These are phyloP conservation scores for Diaporthe sp. DNA, from an alignment of 2,329 filamentous ascomycete genomes.

Conservation along the genomic window DNA sequence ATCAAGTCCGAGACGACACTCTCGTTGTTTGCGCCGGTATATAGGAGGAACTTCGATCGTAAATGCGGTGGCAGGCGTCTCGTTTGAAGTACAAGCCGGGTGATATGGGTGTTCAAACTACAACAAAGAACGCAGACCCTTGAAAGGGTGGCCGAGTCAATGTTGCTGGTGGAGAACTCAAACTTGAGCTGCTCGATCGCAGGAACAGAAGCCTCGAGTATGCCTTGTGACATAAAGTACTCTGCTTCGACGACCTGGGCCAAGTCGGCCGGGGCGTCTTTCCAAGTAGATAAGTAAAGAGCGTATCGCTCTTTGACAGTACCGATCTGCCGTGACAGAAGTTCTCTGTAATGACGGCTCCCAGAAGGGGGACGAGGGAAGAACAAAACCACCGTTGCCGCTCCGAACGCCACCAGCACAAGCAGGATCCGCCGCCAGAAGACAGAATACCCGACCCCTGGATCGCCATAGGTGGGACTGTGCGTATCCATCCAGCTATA, in stretches of 20 bases:
- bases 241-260: neutral
- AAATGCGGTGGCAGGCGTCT: neutral
- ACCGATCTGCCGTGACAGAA: conserved; percentile 58
- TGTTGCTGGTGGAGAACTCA: neutral
- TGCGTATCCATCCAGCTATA: conserved; percentile 63
- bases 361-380: conserved; percentile 63
- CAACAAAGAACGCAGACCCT: neutral
- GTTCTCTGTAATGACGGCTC: conserved; percentile 58
- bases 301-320: conserved; percentile 64
- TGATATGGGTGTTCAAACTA: neutral
- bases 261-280: neutral
- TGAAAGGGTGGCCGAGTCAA: neutral
- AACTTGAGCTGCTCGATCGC: neutral
- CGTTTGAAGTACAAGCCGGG: neutral
- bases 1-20: neutral
- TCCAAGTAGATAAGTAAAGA: conserved; percentile 61
- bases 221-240: conserved; percentile 1
- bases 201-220: neutral
- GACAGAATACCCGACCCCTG: conserved; percentile 60
- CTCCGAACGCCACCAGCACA: conserved; percentile 60
- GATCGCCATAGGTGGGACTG: conserved; percentile 58
- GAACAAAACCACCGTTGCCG: conserved; percentile 59
- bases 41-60: neutral
- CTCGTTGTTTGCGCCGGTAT: neutral
- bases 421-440: conserved; percentile 62